These are phyloP conservation scores for Firmiana major DNA, from an alignment of 345 rosid genomes.

Conservation along the genomic window DNA sequence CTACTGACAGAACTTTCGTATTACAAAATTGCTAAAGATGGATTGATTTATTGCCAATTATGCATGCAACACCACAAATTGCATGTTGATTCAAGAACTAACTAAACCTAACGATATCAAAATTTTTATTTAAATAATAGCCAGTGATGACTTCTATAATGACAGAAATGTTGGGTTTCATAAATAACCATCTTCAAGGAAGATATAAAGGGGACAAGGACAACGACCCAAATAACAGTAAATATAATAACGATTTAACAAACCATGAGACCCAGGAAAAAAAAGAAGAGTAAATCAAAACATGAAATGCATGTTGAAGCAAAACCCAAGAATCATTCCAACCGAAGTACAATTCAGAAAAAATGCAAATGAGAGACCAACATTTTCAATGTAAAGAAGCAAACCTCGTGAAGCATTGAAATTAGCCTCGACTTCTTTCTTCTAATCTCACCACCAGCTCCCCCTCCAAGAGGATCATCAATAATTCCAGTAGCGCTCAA, in stretches of 20 bases:
- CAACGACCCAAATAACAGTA: slow-evolving; percentile 4
- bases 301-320: slow-evolving; percentile 1
- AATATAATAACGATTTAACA: not conserved
- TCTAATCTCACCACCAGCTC: slow-evolving; percentile 44
- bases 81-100: slow-evolving; percentile 27
- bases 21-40: slow-evolving; percentile 11
- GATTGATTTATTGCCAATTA: slow-evolving; percentile 12
- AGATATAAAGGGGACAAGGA: slow-evolving; percentile 18
- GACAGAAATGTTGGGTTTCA: slow-evolving; percentile 7
- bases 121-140: slow-evolving; percentile 15
- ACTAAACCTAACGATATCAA: slow-evolving; percentile 18
- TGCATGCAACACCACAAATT: slow-evolving; percentile 29
- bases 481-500: slow-evolving; percentile 29
- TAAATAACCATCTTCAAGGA: slow-evolving; percentile 22
- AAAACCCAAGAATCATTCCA: not conserved
- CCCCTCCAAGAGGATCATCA: slow-evolving; percentile 31
- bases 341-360: not conserved
- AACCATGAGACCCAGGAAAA: not conserved
- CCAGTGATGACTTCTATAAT: slow-evolving; percentile 16
- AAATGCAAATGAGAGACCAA: not conserved
- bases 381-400: not conserved
- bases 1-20: not conserved
- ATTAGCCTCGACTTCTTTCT: slow-evolving; percentile 73
- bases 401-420: slow-evolving; percentile 89
- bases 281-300: not conserved